A percentile compares a stretch with the other conserved stretches of the same genome.
phyloP scores from a whole-genome alignment of 352 stramenopile species.

The Phytophthora citrophthora region DNA sequence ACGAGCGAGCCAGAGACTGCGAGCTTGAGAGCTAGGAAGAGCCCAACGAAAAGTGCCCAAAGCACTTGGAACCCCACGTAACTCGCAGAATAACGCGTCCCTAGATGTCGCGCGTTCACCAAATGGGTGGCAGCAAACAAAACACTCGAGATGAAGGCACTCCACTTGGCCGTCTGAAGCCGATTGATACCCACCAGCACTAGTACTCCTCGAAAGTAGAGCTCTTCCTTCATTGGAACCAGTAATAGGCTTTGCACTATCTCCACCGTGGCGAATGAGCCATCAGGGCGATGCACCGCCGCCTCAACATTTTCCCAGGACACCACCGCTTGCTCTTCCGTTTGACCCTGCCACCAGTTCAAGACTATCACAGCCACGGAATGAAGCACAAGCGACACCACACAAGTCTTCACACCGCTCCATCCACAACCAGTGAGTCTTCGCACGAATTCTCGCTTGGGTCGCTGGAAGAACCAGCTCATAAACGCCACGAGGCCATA shows the following conservation, averaged over 20 bases:
- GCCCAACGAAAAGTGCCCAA: conserved; percentile 53
- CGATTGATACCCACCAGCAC: conserved; percentile 58
- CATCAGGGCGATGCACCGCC: conserved; percentile 11
- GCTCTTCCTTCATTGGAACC: conserved; percentile 58
- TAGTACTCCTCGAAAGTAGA: conserved; percentile 70
- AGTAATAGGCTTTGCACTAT: conserved; percentile 44
- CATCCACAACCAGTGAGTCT: conserved; percentile 20
- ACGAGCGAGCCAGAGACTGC: conserved; percentile 46
- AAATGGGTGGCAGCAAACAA: conserved; percentile 65
- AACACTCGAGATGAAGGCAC: conserved; percentile 36
- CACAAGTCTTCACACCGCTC: conserved; percentile 6
- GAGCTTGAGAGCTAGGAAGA: conserved; percentile 50
- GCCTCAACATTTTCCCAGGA: conserved; percentile 33
- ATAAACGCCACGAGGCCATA: conserved; percentile 36
- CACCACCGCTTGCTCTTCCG: conserved; percentile 16
- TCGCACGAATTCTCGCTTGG: conserved; percentile 16
- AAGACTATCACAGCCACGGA: conserved; percentile 9
- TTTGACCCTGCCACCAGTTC: conserved; percentile 5
- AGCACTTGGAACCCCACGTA: conserved; percentile 51
- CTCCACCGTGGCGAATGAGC: conserved; percentile 12
- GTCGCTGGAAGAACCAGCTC: conserved; percentile 44
- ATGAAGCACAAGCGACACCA: conserved; percentile 27
- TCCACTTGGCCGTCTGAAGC: conserved; percentile 24
- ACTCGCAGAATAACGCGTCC: conserved; percentile 26
- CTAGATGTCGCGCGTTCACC: conserved; percentile 37